These are phyloP conservation scores for Fusarium cicatricum DNA, from an alignment of 2,329 filamentous ascomycete species.

Conservation along the genomic window DNA sequence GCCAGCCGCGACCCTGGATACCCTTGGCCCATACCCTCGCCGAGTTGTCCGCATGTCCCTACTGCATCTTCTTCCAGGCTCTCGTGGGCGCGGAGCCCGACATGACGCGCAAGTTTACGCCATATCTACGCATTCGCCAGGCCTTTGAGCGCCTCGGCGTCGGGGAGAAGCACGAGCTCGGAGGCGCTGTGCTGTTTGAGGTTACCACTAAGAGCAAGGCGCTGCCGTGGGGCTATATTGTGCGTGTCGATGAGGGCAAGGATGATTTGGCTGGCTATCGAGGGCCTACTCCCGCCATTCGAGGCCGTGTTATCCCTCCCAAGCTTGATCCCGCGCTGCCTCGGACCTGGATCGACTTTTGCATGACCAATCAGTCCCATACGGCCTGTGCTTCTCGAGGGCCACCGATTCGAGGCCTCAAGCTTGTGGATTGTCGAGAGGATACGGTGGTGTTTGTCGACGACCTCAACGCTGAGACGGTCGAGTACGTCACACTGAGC, in stretches of 20 bases:
- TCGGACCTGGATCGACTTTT: conserved; percentile 48
- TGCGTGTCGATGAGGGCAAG: conserved; percentile 42
- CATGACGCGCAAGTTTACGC: conserved; percentile 47
- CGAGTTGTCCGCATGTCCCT: conserved; percentile 46
- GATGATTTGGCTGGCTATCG: conserved; percentile 36
- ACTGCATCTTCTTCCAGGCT: conserved; percentile 50
- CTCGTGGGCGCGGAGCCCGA: conserved; percentile 44
- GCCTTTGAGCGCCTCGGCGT: conserved; percentile 51
- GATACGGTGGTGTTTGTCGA: conserved; percentile 43
- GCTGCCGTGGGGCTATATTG: conserved; percentile 50
- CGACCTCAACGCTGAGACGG: conserved; percentile 33
- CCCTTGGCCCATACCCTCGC: conserved; percentile 46
- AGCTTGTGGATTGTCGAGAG: conserved; percentile 46
- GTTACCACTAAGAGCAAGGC: conserved; percentile 49
- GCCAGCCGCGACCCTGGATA: conserved; percentile 49
- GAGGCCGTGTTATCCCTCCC: conserved; percentile 45
- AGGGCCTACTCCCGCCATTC: conserved; percentile 34
- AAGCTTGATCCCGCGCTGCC: conserved; percentile 44
- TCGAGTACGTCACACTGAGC: conserved; percentile 48
- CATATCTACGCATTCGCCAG: conserved; percentile 50
- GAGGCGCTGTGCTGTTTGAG: conserved; percentile 47
- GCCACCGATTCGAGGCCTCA: conserved; percentile 40
- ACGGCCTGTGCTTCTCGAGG: conserved; percentile 33
- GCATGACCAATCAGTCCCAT: conserved; percentile 42
- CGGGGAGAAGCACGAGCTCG: conserved; percentile 49